Percentiles rank a stretch among this genome's conserved stretches.
phyloP scores from a whole-genome alignment of 169 alveolate species.

The Babesia bovis region DNA sequence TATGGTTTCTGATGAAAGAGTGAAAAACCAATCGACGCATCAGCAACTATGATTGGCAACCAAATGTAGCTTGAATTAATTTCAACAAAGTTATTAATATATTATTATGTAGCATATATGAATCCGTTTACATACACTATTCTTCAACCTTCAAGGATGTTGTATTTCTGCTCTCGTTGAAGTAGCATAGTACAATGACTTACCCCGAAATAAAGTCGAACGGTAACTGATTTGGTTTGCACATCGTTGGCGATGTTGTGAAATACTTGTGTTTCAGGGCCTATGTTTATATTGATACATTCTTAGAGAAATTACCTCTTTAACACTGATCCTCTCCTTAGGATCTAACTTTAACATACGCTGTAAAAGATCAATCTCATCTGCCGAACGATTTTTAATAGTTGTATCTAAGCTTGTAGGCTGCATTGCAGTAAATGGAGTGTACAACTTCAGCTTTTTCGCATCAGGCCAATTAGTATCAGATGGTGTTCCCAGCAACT shows the following conservation, averaged over 20 bases:
- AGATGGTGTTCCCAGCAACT: constrained; percentile 83
- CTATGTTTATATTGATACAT: not conserved
- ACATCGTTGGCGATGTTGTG: constrained; percentile 69
- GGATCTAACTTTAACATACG: constrained; percentile 74
- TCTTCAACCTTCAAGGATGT: not conserved
- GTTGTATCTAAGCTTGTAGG: constrained; percentile 53
- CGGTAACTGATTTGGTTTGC: constrained; percentile 65
- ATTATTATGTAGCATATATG: no score
- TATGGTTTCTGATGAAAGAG: no score
- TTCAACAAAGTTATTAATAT: no score
- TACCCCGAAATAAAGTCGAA: constrained; percentile 36
- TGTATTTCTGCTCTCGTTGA: not conserved
- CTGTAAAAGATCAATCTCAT: constrained; percentile 65
- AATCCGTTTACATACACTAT: not conserved
- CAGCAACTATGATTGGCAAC: no score
- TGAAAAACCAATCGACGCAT: no score
- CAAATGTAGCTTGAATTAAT: no score
- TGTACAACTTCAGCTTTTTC: constrained; percentile 64
- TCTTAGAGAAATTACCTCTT: constrained; percentile 35
- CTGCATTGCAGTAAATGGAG: constrained; percentile 66
- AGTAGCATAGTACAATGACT: not conserved
- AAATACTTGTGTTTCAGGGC: constrained; percentile 83
- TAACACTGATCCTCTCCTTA: constrained; percentile 80
- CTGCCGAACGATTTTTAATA: constrained; percentile 45
- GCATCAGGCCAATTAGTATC: constrained; percentile 90